A percentile compares a stretch with the other conserved stretches of the same genome.
phyloP scores from a whole-genome alignment of 2,329 filamentous ascomycete genomes.

The Atkinsonella texensis region DNA sequence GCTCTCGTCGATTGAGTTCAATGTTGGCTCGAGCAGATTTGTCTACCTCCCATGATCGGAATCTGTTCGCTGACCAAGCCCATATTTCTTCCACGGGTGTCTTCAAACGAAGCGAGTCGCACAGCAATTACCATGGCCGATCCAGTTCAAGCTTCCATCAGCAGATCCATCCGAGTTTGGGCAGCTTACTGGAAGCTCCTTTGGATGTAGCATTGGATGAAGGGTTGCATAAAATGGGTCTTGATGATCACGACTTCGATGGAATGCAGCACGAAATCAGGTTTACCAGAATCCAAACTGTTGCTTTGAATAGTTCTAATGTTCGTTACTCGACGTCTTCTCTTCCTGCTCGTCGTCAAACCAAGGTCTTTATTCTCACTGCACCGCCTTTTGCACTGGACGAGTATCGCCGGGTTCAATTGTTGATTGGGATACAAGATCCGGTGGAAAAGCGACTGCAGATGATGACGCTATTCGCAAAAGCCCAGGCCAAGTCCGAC shows the following conservation, averaged over 20 bases:
- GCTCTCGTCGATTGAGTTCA: conserved; percentile 76
- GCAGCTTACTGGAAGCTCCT: conserved; percentile 55
- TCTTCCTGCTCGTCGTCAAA: conserved; percentile 39
- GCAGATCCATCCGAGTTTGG: conserved; percentile 37
- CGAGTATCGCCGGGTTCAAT: conserved; percentile 38
- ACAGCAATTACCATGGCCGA: conserved; percentile 34
- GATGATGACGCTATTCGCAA: conserved; percentile 50
- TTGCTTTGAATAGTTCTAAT: conserved; percentile 49
- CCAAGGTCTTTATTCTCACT: conserved; percentile 55
- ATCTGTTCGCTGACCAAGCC: conserved; percentile 61
- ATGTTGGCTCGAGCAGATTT: conserved; percentile 78
- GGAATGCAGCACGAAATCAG: conserved; percentile 61
- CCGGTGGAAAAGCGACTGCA: conserved; percentile 54
- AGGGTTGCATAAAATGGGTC: conserved; percentile 58
- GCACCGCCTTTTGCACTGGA: conserved; percentile 45
- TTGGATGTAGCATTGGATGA: conserved; percentile 61
- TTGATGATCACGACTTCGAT: conserved; percentile 61
- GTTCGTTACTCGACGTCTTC: conserved; percentile 46
- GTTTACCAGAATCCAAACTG: conserved; percentile 57
- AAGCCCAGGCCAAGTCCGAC: conserved; percentile 26
- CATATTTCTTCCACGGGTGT: conserved; percentile 28
- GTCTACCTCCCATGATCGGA: conserved; percentile 70
- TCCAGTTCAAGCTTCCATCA: conserved; percentile 31
- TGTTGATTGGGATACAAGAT: conserved; percentile 61
- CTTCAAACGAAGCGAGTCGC: conserved; percentile 58